Evolutionary conservation across 2,329 filamentous ascomycete genomes (phyloP), one percentile per base, ranked within the genome.

Genomic region (Colletotrichum graminicola): DNA sequence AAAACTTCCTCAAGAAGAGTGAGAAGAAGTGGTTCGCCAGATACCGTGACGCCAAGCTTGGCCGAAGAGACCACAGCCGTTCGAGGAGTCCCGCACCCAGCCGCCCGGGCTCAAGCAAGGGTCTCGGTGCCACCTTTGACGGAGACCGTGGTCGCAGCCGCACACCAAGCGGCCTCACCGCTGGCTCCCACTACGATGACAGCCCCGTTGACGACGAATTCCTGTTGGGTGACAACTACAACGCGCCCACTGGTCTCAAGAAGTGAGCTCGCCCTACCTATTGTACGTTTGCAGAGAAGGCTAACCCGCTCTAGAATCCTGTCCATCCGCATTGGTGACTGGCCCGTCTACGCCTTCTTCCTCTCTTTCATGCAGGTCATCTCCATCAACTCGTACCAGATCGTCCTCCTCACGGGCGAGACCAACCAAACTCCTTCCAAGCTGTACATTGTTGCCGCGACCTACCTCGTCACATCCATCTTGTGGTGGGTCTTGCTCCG

Each of bases 1-100:
- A 92, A 75, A 85, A 90, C 51, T 92, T 88, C 77, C 81, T 92
- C 16, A 85, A 87, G 72, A 89, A 89, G 76, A 90, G 88, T 32
- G 90, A 92, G 78, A 91, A 91, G 82, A 85, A 89, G 73, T 92
- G 90, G 90, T 92, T 90, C 75, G 82, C 84, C 66, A 81, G 84
- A 41, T 87, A 90, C 77, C 83, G 89, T 62, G 83, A 89, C 72
- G 89, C 87, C 56, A 88, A 88, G 77, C 85, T 91, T 68, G 88
- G 87, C 45, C 84, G 84, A 52, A 63, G 68, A 49, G 68, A 71
- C 23, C 68, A 71, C 39, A 81, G 82, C 63, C 82, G 82, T 41
- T 83, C 82, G 23, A 73, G 81, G 78, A 73, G 79, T 77, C 67
- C 74, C 39, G 76, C 75, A 56, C 75, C 66, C 2, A 66, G 66